Percentiles rank a stretch among this genome's conserved stretches.
phyloP scores from a whole-genome alignment of 2,329 filamentous ascomycete genomes.

The Seiridium cupressi region DNA sequence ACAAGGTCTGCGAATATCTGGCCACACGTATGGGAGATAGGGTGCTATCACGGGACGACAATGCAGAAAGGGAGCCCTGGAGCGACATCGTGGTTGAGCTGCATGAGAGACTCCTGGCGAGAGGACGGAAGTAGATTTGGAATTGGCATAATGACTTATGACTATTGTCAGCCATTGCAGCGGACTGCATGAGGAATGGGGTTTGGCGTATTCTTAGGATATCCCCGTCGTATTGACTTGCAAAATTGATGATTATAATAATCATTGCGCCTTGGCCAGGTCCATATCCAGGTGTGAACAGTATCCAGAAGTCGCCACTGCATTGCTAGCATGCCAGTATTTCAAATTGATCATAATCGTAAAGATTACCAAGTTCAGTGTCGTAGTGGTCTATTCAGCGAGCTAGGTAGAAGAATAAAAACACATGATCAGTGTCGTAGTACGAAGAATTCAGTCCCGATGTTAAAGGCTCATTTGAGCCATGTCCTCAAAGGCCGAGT shows the following conservation, averaged over 20 bases:
- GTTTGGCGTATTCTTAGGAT: not conserved
- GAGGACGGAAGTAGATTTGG: slow-evolving; percentile 45
- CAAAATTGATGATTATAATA: not conserved
- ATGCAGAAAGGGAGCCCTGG: slow-evolving; percentile 42
- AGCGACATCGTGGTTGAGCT: slow-evolving; percentile 55
- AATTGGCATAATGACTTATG: slow-evolving; percentile 5
- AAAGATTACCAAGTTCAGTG: no score
- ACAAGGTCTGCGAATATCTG: slow-evolving; percentile 73
- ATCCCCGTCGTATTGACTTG: not conserved
- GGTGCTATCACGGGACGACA: slow-evolving; percentile 32
- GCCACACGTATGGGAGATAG: slow-evolving; percentile 47
- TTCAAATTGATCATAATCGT: no score
- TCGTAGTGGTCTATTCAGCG: no score
- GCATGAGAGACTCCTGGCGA: slow-evolving; percentile 51
- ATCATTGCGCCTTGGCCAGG: no score
- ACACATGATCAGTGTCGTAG: no score
- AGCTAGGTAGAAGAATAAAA: no score
- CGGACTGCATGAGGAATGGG: not conserved
- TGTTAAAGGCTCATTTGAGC: no score
- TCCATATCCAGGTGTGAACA: no score
- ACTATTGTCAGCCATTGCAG: not conserved
- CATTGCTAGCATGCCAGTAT: no score
- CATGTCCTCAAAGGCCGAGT: no score
- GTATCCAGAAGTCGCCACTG: no score
- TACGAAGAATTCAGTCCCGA: no score